A percentile compares a stretch with the other conserved stretches of the same genome.
Evolutionary conservation across 129 eudicot species (phyloP).

Genomic region (Escallonia rubra): DNA sequence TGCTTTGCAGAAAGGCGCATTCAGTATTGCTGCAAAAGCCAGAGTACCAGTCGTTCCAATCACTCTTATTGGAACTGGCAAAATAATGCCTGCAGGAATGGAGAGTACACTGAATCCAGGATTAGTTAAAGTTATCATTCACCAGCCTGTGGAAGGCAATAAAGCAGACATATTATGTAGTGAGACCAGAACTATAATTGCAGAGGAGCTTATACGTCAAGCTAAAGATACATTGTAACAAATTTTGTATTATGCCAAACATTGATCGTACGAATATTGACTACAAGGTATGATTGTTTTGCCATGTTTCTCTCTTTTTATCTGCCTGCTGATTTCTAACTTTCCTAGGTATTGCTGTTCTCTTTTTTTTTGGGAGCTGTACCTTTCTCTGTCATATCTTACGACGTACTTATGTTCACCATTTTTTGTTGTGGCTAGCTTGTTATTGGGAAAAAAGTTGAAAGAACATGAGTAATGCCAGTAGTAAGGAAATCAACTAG

Average conservation of each 20-base stretch:
- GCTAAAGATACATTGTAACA: constrained; percentile 18
- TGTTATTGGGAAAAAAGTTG: too few species aligned
- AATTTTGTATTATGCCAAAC: constrained; percentile 7
- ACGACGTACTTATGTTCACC: too few species aligned
- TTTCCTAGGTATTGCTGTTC: too few species aligned
- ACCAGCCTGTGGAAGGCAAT: constrained; percentile 51
- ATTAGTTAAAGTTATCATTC: constrained; percentile 71
- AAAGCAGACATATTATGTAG: constrained; percentile 53
- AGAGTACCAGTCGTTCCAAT: constrained; percentile 89
- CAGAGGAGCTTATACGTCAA: constrained; percentile 48
- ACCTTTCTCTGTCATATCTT: too few species aligned
- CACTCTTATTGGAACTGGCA: constrained; percentile 80
- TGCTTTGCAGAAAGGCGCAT: constrained; percentile 86
- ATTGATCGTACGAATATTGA: too few species aligned
- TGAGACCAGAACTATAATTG: constrained; percentile 56
- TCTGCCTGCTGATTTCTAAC: too few species aligned
- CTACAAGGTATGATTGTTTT: too few species aligned
- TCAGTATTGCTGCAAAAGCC: constrained; percentile 85
- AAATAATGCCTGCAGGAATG: constrained; percentile 87
- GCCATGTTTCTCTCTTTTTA: too few species aligned
- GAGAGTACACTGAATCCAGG: constrained; percentile 64
- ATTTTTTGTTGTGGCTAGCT: too few species aligned
- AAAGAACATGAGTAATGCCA: too few species aligned
- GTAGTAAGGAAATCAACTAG: too few species aligned
- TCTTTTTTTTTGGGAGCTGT: too few species aligned